These are phyloP conservation scores for Trifolium subterraneum DNA, from an alignment of 306 rosid species.

Conservation along the genomic window DNA sequence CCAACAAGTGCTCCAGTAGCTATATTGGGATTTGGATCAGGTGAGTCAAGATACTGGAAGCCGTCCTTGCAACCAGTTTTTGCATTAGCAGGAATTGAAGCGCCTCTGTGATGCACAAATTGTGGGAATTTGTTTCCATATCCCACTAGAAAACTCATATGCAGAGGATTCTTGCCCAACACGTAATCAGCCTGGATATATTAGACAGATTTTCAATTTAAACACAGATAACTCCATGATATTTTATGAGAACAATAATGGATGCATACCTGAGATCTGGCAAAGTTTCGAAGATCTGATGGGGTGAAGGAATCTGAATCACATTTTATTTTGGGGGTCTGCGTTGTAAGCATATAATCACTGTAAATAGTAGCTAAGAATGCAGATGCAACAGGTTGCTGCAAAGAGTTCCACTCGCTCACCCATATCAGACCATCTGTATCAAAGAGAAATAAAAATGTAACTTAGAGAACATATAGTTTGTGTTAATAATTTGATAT, in stretches of 20 bases:
- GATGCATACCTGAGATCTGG: constrained; percentile 75
- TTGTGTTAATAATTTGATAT: background rate
- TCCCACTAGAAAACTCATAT: constrained; percentile 87
- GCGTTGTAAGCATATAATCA: constrained; percentile 90
- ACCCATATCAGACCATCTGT: constrained; percentile 89
- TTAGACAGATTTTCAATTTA: constrained; percentile 26
- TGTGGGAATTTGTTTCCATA: constrained; percentile 82
- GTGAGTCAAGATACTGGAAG: constrained; percentile 68
- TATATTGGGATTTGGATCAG: constrained; percentile 81
- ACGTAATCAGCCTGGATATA: constrained; percentile 81
- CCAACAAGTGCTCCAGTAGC: constrained; percentile 97
- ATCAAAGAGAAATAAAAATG: constrained; percentile 5
- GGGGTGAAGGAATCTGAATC: constrained; percentile 64
- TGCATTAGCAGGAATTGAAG: constrained; percentile 77
- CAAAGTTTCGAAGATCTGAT: constrained; percentile 76
- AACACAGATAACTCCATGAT: constrained; percentile 15
- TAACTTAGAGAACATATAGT: constrained; percentile 18
- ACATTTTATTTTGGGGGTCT: constrained; percentile 63
- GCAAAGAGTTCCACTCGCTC: constrained; percentile 87
- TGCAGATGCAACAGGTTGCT: constrained; percentile 96
- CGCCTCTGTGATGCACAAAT: constrained; percentile 96
- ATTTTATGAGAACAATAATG: constrained; percentile 22
- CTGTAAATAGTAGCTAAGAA: constrained; percentile 89
- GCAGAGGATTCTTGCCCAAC: constrained; percentile 85
- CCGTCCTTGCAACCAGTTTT: constrained; percentile 77